Conservation (phyloP, 2,329 filamentous ascomycete species). For the Diplodia seriata region DNA sequence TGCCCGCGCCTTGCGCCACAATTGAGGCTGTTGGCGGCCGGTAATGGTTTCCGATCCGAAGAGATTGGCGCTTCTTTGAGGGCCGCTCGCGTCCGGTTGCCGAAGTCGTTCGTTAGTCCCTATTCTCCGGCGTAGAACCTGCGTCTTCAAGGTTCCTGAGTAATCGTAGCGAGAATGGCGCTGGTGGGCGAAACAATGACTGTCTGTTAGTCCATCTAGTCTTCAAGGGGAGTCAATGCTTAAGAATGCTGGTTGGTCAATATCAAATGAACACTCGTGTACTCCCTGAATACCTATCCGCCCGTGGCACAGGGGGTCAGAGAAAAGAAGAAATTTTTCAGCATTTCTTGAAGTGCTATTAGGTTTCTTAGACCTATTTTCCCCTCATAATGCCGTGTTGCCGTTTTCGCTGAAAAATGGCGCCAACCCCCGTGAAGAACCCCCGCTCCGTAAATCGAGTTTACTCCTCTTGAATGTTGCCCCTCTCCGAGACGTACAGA, state of each 20-base stretch:
- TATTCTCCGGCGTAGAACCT: not conserved
- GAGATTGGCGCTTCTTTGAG: not conserved
- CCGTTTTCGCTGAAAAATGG: slow-evolving; percentile 34
- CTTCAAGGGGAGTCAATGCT: not conserved
- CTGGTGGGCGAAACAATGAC: not conserved
- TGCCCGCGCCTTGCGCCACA: slow-evolving; percentile 4
- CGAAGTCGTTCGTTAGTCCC: slow-evolving; percentile 4
- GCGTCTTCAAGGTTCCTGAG: not conserved
- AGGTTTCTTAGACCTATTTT: slow-evolving; percentile 31
- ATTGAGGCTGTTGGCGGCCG: not conserved
- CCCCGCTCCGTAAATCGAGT: slow-evolving; percentile 35
- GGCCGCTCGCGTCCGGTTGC: not conserved
- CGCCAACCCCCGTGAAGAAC: slow-evolving; percentile 33
- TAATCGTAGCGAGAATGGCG: not conserved
- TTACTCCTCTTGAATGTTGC: slow-evolving; percentile 81
- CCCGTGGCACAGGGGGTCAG: slow-evolving; percentile 19
- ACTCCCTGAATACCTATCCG: slow-evolving; percentile 14
- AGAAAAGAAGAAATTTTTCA: slow-evolving; percentile 33
- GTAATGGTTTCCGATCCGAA: not conserved
- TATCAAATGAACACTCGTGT: slow-evolving; percentile 4
- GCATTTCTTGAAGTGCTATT: slow-evolving; percentile 33
- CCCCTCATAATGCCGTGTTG: slow-evolving; percentile 33
- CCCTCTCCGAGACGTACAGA: slow-evolving; percentile 99
- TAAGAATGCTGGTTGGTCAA: not conserved
- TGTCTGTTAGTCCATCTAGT: not conserved